phyloP scores from a whole-genome alignment of 23 red algal genomes.

The Chondrus crispus region DNA sequence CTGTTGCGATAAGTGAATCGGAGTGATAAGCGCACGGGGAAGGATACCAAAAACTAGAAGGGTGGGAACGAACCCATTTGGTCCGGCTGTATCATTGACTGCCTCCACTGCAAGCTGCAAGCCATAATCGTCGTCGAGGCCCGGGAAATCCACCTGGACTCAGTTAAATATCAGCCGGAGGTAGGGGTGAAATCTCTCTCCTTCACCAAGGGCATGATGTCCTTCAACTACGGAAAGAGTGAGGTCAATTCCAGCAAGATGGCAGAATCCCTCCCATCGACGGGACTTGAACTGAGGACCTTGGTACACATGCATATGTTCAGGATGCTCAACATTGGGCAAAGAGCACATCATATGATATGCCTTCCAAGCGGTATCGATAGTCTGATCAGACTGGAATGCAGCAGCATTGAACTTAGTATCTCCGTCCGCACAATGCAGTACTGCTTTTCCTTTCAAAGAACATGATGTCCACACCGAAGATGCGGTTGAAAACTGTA shows the following conservation, averaged over 20 bases:
- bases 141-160: neutral
- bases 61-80: no score
- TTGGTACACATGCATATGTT: neutral
- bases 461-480: no score
- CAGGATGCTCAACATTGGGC: neutral
- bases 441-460: neutral
- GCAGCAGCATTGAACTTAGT: neutral
- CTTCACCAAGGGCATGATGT: neutral
- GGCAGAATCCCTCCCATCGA: no score
- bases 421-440: neutral
- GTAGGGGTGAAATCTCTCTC: neutral
- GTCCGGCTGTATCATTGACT: no score
- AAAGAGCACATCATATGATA: neutral
- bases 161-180: neutral
- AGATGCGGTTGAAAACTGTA: no score
- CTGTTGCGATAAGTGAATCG: no score
- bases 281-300: no score
- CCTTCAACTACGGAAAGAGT: neutral
- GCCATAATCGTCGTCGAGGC: no score
- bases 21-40: no score
- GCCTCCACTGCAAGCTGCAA: no score
- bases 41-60: no score
- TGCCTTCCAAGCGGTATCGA: neutral
- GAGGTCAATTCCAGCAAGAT: no score
- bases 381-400: neutral